phyloP scores from a whole-genome alignment of 768 basidiomycete species.

The Macrolepiota dolichaula region DNA sequence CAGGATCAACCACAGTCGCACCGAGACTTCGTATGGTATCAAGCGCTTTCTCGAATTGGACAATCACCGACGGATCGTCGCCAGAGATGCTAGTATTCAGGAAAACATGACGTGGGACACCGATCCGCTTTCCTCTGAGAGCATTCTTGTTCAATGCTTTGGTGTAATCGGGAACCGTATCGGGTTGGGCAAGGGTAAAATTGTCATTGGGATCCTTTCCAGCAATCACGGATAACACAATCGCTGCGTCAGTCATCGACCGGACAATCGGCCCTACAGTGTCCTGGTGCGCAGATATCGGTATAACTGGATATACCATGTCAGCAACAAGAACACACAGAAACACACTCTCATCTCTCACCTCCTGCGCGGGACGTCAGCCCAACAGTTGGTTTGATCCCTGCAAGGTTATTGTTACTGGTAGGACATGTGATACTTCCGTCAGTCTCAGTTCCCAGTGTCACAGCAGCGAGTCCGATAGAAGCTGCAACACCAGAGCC shows the following conservation, averaged over 20 bases:
- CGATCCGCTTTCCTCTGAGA: slow-evolving; percentile 48
- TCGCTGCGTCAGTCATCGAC: slow-evolving; percentile 50
- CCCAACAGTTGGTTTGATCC: slow-evolving; percentile 60
- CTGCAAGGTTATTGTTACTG: slow-evolving; percentile 50
- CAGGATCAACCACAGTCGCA: slow-evolving; percentile 57
- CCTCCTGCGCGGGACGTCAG: slow-evolving; percentile 59
- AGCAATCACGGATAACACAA: slow-evolving; percentile 53
- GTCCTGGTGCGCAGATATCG: slow-evolving; percentile 56
- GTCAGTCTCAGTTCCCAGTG: slow-evolving; percentile 48
- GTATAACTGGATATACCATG: slow-evolving; percentile 37
- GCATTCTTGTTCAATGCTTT: slow-evolving; percentile 47
- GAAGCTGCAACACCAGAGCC: slow-evolving; percentile 55
- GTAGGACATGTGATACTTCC: slow-evolving; percentile 55
- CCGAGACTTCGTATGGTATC: slow-evolving; percentile 35
- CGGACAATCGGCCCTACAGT: slow-evolving; percentile 57
- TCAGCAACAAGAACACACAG: neutral
- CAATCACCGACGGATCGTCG: slow-evolving; percentile 29
- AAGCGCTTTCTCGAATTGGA: slow-evolving; percentile 39
- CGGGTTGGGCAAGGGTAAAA: slow-evolving; percentile 51
- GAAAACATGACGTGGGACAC: slow-evolving; percentile 45
- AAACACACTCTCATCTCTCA: slow-evolving; percentile 16
- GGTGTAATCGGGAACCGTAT: slow-evolving; percentile 49
- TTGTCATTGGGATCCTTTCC: slow-evolving; percentile 54
- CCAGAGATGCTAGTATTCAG: slow-evolving; percentile 29
- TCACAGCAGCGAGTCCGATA: slow-evolving; percentile 47